Base-by-base conservation (phyloP, 768 basidiomycete genomes). In the Rhodotorula sphaerocarpa region DNA sequence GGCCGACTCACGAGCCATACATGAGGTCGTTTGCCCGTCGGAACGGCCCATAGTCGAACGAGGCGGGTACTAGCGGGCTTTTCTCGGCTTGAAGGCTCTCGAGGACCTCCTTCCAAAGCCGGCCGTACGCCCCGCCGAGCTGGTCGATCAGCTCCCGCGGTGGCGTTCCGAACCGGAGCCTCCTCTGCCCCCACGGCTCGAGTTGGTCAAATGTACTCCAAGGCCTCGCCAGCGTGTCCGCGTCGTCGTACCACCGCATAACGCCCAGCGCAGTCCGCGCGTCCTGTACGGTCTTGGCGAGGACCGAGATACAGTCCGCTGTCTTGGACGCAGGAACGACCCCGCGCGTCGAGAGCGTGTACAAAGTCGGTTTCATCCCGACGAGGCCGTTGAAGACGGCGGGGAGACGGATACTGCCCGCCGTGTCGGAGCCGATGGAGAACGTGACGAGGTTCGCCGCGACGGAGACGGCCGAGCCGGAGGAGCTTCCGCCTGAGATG, bases 401-500 rank as follows among this genome's bases (percentile, higher is more conserved):
- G 10, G 59, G 59, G 6, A 61, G 51, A 16, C 59, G 50, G 34
- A 34, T 48, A 3, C 44, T 46, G 11, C 59, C 59, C 21, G 59
- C 59, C 7, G 59, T 61, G 44, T 61, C 59, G 33, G 59, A 54
- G 6, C 51, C 43, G 44, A 61, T 27, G 7, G 59, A 59, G 57
- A 33, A 36, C 36, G 21, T 20, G 31, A 33, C 21, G n/a, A 50
- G 57, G 11, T 23, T 23, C 7, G 57, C 57, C 9, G 31, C 36
- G n/a, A 59, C 57, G 16, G 57, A 51, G 27, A 59, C 57, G 23
- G 50, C 48, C 1, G 39, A 43, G 4, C 57, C 57, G 15, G 30
- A 31, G 48, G 57, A 59, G 23, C 41, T 43, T 9, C 57, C 57
- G 15, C 57, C 57, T 3, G 50, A 33, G 57, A 33, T 28, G 41